These are phyloP conservation scores for Moricandia arvensis DNA, from an alignment of 345 rosid genomes.

Conservation along the genomic window DNA sequence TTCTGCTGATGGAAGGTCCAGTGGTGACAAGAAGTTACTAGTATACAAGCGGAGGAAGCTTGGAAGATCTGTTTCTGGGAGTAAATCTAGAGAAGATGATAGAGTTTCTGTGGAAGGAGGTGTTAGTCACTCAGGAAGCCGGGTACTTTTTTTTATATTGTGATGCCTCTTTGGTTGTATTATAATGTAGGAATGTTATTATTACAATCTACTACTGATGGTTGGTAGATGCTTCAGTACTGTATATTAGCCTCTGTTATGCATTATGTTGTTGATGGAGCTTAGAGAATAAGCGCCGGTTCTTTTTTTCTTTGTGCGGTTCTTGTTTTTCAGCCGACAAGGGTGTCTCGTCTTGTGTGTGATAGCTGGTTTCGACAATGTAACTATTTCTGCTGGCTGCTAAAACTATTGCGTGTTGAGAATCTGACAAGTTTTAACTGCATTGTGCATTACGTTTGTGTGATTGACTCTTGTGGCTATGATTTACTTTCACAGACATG, in stretches of 20 bases:
- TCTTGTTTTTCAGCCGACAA: slow-evolving; percentile 6
- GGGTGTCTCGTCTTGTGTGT: slow-evolving; percentile 12
- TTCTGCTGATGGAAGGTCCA: slow-evolving; percentile 45
- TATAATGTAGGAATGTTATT: background rate
- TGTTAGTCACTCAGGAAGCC: slow-evolving; percentile 39
- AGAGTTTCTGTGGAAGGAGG: slow-evolving; percentile 36
- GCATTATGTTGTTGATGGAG: background rate
- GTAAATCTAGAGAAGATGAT: slow-evolving; percentile 38
- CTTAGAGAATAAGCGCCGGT: background rate
- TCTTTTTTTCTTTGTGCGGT: background rate
- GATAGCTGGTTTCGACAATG: slow-evolving; percentile 1
- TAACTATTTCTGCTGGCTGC: too few relatives aligned
- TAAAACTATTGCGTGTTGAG: background rate
- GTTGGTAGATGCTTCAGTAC: slow-evolving; percentile 7
- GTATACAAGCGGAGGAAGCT: slow-evolving; percentile 79
- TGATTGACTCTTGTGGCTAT: background rate
- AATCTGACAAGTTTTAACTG: slow-evolving; percentile 2
- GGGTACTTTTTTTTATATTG: slow-evolving; percentile 42
- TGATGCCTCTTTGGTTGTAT: slow-evolving; percentile 1
- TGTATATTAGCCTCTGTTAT: background rate
- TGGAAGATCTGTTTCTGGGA: slow-evolving; percentile 40
- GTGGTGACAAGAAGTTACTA: slow-evolving; percentile 42
- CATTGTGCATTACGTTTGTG: background rate
- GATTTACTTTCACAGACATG: background rate
- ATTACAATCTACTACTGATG: background rate